Percentiles rank a stretch among this genome's conserved stretches.
phyloP scores from a whole-genome alignment of 2,329 filamentous ascomycete species.

The Xylariales sp. region DNA sequence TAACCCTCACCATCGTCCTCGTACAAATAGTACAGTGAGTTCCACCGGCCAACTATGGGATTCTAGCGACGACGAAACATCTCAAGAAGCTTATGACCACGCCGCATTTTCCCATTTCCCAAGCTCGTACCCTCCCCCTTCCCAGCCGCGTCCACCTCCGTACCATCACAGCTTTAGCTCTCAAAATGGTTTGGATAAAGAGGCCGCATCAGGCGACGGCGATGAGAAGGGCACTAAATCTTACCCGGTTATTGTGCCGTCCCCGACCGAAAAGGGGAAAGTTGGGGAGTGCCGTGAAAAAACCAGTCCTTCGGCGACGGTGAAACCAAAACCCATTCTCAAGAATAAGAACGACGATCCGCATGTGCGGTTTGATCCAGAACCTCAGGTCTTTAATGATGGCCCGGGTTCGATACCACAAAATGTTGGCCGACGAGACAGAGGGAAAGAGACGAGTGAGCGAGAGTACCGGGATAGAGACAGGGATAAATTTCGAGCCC shows the following conservation, averaged over 20 bases:
- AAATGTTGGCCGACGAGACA: constrained; percentile 45
- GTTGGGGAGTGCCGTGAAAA: constrained; percentile 37
- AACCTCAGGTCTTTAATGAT: constrained; percentile 51
- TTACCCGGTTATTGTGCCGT: constrained; percentile 57
- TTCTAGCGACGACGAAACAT: constrained; percentile 42
- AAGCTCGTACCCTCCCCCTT: constrained; percentile 41
- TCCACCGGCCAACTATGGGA: constrained; percentile 47
- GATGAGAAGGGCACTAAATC: constrained; percentile 49
- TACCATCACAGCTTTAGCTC: constrained; percentile 33
- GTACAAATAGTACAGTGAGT: constrained; percentile 43
- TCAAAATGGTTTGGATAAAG: constrained; percentile 14
- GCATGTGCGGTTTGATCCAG: constrained; percentile 64
- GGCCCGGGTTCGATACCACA: constrained; percentile 54
- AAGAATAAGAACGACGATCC: constrained; percentile 69
- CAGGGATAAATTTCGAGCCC: constrained; percentile 36
- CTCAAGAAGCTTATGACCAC: constrained; percentile 15
- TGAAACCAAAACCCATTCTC: constrained; percentile 67
- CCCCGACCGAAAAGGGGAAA: constrained; percentile 44
- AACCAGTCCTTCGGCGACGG: constrained; percentile 52
- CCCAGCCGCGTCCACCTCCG: constrained; percentile 35
- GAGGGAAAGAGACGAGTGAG: constrained; percentile 21
- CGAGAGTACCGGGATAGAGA: constrained; percentile 32
- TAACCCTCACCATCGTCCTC: constrained; percentile 36
- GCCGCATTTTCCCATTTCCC: constrained; percentile 36
- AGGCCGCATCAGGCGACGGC: constrained; percentile 18